Conservation (phyloP, 108 stramenopile species). For the Cyclotella sp. region DNA sequence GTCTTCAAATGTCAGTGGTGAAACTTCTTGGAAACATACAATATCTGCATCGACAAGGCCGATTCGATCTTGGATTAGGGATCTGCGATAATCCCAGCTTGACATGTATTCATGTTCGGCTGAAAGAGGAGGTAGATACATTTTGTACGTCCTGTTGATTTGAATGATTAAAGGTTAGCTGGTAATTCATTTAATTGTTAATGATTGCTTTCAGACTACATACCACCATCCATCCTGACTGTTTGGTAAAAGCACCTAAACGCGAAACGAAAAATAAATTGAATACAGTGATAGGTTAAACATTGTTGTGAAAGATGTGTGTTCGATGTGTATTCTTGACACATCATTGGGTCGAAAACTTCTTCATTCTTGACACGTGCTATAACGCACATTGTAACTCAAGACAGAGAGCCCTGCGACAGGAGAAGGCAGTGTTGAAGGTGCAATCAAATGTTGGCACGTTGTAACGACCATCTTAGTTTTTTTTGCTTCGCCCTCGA, state of each 20-base stretch:
- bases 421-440: constrained; percentile 27
- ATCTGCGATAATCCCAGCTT: constrained; percentile 75
- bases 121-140: constrained; percentile 79
- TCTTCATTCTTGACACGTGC: not conserved
- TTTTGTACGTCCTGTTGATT: constrained; percentile 77
- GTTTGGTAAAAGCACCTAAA: constrained; percentile 87
- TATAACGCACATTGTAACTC: constrained; percentile 10
- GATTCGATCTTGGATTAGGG: constrained; percentile 59
- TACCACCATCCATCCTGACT: constrained; percentile 89
- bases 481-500: not conserved
- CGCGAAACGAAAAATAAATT: not conserved
- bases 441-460: constrained; percentile 37
- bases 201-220: not conserved
- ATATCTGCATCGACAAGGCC: constrained; percentile 77
- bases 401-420: constrained; percentile 29
- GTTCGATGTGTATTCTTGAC: not conserved
- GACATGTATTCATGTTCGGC: constrained; percentile 50
- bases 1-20: constrained; percentile 82
- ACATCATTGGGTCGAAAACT: not conserved
- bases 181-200: not conserved
- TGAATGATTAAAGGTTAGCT: not conserved
- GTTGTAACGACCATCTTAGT: constrained; percentile 6
- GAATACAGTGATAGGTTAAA: not conserved
- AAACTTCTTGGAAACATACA: constrained; percentile 91
- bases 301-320: not conserved